phyloP scores from a whole-genome alignment of 1,284 basidiomycete genomes.

The Pascua guehoae region DNA sequence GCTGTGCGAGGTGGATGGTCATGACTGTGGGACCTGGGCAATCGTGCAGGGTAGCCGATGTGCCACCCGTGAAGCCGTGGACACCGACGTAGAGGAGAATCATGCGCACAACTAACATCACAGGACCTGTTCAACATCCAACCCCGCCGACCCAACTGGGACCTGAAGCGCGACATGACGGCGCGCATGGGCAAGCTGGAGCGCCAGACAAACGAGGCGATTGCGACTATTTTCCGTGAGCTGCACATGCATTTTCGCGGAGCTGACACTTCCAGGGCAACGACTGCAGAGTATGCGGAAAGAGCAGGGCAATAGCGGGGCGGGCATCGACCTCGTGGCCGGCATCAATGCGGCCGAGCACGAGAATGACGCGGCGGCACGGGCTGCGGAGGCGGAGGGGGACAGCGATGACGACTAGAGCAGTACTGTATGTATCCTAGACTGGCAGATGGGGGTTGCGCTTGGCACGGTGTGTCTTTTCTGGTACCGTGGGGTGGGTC shows the following conservation, averaged over 20 bases:
- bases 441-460: too few relatives aligned
- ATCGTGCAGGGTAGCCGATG: background rate
- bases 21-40: background rate
- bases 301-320: slow-evolving; percentile 26
- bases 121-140: slow-evolving; percentile 96
- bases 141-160: slow-evolving; percentile 94
- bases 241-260: background rate
- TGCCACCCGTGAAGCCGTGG: background rate
- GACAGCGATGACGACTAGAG: slow-evolving; percentile 30
- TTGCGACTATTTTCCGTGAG: slow-evolving; percentile 71
- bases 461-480: too few relatives aligned
- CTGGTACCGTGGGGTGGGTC: too few relatives aligned
- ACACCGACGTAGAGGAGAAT: background rate
- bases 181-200: slow-evolving; percentile 86
- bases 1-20: too few relatives aligned
- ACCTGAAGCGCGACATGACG: slow-evolving; percentile 89
- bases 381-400: background rate
- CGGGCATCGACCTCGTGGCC: slow-evolving; percentile 43
- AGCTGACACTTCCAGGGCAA: slow-evolving; percentile 22
- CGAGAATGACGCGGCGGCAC: slow-evolving; percentile 29
- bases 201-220: slow-evolving; percentile 82
- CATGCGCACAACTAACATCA: background rate
- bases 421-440: too few relatives aligned
- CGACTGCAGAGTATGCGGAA: slow-evolving; percentile 45
- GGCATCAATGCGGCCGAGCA: slow-evolving; percentile 45